These are phyloP conservation scores for Raphanus sativus DNA, from an alignment of 345 rosid species.

Conservation along the genomic window DNA sequence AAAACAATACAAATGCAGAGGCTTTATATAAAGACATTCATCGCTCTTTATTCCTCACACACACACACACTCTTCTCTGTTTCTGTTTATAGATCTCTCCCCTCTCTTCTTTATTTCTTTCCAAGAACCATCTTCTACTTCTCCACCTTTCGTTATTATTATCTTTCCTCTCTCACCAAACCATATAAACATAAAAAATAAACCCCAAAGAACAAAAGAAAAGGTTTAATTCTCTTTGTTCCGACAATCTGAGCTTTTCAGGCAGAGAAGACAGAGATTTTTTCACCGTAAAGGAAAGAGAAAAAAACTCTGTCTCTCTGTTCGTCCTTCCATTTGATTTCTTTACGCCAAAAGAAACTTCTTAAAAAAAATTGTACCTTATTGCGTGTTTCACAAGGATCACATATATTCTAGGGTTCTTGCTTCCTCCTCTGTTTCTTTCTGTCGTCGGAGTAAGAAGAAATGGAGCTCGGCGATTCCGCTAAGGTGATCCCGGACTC, in stretches of 20 bases:
- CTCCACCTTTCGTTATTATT: conserved; percentile 30
- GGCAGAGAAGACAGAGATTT: conserved; percentile 35
- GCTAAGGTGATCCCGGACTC: conserved; percentile 52
- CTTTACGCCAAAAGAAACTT: conserved; percentile 1
- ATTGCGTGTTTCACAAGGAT: conserved; percentile 31
- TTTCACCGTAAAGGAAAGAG: not conserved
- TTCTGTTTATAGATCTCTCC: conserved; percentile 15
- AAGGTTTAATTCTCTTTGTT: not conserved
- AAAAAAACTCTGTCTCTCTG: conserved; percentile 37
- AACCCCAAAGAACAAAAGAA: conserved; percentile 12
- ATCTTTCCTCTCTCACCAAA: conserved; percentile 32
- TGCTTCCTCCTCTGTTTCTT: not conserved
- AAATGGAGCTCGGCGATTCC: conserved; percentile 30
- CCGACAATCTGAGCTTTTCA: conserved; percentile 26
- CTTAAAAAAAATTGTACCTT: not conserved
- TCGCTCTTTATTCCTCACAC: conserved; percentile 23
- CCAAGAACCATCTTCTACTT: conserved; percentile 27
- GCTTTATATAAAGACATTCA: conserved; percentile 34
- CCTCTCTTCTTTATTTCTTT: conserved; percentile 26
- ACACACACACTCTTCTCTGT: conserved; percentile 11
- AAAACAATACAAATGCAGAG: not conserved
- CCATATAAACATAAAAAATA: conserved; percentile 10
- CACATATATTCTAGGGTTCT: conserved; percentile 26
- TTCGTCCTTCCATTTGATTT: not conserved
- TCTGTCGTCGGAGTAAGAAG: not conserved